Base-by-base conservation (phyloP, 1,284 basidiomycete genomes). In the Papiliotrema fonsecae region DNA sequence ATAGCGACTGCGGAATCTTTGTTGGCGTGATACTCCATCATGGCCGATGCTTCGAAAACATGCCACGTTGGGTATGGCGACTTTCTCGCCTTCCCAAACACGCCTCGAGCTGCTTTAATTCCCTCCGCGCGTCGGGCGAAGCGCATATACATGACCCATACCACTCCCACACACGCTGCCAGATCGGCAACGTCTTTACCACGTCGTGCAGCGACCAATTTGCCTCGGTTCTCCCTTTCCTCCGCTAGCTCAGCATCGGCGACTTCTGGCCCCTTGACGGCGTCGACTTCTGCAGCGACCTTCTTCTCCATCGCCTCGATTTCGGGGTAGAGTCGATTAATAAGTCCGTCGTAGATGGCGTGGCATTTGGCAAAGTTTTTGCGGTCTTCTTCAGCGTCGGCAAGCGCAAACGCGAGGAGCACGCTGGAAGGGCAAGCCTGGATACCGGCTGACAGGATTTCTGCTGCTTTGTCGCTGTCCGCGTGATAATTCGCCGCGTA, bases 21-120 rank as follows among this genome's bases (percentile, higher is more conserved):
- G 51, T 86, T 91, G 70, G 85, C 87, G 72, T 97, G 90, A 68
- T 97, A 97, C 72, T 99, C 94, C 82, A 94, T 89, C 61, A 96
- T 72, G 0, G 94, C 96, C 88, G 67, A 46, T 22, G 90, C 88
- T 72, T 98, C 93, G 64, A 87, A 96, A 0, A 92, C 85, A 65
- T 93, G 87, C 92, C 94, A 97, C 11, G 88, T 83, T 19, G 84
- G 81, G 79, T 85, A 86, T 19, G 83, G 79, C 59, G 92, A 89
- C 67, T 85, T 88, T 54, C 93, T 81, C 13, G 92, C 90, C 67
- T 85, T 86, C 26, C 80, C 81, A 65, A 98, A 98, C 2, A 93
- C 77, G 1, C 78, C 77, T 45, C 96, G 78, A 19, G 87, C 86
- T 3, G 85, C 79, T 69, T 87, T 87, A 65, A 86, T 76, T 6